phyloP scores from a whole-genome alignment of 768 basidiomycete genomes.

The Sarcodon sp. region DNA sequence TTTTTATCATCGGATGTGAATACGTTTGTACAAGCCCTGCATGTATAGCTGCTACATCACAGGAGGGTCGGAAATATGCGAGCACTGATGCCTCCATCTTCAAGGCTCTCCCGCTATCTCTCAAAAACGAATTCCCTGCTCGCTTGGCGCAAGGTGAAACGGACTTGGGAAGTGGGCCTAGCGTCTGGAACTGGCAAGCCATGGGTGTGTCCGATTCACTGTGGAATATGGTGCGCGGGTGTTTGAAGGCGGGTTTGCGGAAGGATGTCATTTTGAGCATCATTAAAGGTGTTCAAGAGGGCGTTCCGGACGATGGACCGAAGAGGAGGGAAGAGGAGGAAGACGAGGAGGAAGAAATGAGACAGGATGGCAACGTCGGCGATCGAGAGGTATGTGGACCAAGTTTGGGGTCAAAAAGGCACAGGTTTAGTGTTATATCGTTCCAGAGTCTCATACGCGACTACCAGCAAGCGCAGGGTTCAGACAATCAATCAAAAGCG shows the following conservation, averaged over 20 bases:
- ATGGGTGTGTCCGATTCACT: slow-evolving; percentile 57
- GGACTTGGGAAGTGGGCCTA: slow-evolving; percentile 39
- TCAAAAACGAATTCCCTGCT: slow-evolving; percentile 68
- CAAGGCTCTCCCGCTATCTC: slow-evolving; percentile 49
- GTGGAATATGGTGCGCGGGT: slow-evolving; percentile 63
- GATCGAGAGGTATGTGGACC: slow-evolving; percentile 3
- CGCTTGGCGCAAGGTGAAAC: slow-evolving; percentile 41
- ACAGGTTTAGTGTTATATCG: too few relatives aligned
- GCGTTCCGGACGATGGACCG: slow-evolving; percentile 26
- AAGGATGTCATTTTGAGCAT: slow-evolving; percentile 51
- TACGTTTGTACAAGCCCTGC: slow-evolving; percentile 46
- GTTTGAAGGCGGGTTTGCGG: slow-evolving; percentile 41
- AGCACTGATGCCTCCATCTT: slow-evolving; percentile 65
- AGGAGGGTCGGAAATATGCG: slow-evolving; percentile 54
- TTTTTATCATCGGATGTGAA: slow-evolving; percentile 79
- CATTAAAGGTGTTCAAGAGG: slow-evolving; percentile 44
- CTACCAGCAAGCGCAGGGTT: too few relatives aligned
- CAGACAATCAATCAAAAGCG: too few relatives aligned
- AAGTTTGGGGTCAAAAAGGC: too few relatives aligned
- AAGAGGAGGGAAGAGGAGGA: slow-evolving; percentile 20
- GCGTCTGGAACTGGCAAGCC: slow-evolving; percentile 70
- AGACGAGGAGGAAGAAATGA: slow-evolving; percentile 17
- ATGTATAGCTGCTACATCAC: slow-evolving; percentile 28
- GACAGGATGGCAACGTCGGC: slow-evolving; percentile 18
- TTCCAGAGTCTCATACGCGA: too few relatives aligned